Conservation (phyloP, 208 protist genomes). For the Trypanosoma platydactyli region DNA sequence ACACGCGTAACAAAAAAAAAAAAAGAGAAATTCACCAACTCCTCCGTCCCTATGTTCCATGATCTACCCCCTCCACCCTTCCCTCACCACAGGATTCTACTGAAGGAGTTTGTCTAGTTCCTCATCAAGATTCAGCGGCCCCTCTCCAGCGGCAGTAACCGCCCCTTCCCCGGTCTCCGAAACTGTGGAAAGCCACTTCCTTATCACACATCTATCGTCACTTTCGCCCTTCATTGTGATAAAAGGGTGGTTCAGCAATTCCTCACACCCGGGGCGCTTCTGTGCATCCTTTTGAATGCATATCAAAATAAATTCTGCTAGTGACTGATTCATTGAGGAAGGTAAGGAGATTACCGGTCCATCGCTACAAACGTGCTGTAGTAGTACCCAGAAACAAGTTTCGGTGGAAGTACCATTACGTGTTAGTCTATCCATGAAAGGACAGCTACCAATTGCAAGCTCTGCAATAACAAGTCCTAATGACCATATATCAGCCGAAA, state of each 20-base stretch:
- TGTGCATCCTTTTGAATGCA: constrained; percentile 69
- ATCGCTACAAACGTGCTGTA: constrained; percentile 76
- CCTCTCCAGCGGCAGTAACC: neutral
- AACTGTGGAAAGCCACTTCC: constrained; percentile 33
- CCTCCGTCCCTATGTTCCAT: neutral
- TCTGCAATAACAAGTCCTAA: constrained; percentile 91
- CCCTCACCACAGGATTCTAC: neutral
- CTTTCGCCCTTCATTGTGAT: constrained; percentile 26
- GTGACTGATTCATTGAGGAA: constrained; percentile 39
- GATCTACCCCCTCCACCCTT: constrained; percentile 1
- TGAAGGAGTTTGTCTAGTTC: constrained; percentile 59
- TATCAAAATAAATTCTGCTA: constrained; percentile 68
- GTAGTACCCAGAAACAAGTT: constrained; percentile 81
- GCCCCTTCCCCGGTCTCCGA: neutral
- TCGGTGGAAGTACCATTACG: constrained; percentile 57
- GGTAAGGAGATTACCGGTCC: constrained; percentile 61
- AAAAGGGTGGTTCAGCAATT: constrained; percentile 79
- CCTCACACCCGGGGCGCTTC: constrained; percentile 56
- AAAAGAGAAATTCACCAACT: neutral
- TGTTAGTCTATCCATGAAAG: constrained; percentile 55
- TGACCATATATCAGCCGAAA: constrained; percentile 92
- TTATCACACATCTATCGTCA: constrained; percentile 31
- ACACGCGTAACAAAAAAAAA: constrained; percentile 8
- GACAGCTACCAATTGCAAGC: constrained; percentile 80
- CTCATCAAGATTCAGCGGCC: constrained; percentile 56